Evolutionary conservation across 345 rosid species (phyloP).

Genomic region (Lepidium didymum): DNA sequence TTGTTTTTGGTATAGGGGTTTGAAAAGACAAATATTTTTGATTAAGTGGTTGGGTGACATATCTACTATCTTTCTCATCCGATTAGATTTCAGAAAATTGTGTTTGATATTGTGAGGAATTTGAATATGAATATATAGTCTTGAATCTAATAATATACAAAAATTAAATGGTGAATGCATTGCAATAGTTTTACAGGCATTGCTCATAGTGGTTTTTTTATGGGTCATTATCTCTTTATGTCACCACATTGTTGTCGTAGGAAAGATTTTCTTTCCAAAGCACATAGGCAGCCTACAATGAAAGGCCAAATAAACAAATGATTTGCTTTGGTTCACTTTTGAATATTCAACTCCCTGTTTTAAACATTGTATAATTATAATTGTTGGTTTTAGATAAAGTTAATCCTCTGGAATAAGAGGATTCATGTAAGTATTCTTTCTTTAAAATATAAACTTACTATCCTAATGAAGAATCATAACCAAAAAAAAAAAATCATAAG

Average conservation of each 20-base stretch:
- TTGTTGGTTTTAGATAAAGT: background rate
- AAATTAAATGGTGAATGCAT: background rate
- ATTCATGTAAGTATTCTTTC: background rate
- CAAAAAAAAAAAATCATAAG: background rate
- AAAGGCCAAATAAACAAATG: slow-evolving; percentile 20
- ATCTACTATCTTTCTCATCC: too few relatives aligned
- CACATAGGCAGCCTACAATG: slow-evolving; percentile 8
- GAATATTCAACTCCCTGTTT: slow-evolving; percentile 17
- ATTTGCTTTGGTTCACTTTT: slow-evolving; percentile 23
- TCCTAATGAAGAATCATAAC: background rate
- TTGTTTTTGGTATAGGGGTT: too few relatives aligned
- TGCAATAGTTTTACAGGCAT: background rate
- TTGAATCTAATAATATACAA: too few relatives aligned
- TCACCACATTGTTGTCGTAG: slow-evolving; percentile 1
- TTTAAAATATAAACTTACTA: background rate
- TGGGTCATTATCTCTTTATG: slow-evolving; percentile 16
- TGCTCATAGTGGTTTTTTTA: background rate
- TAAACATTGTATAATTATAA: background rate
- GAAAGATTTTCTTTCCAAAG: background rate
- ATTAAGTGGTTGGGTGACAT: too few relatives aligned
- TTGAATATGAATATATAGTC: too few relatives aligned
- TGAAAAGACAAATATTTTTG: too few relatives aligned
- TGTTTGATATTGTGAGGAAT: too few relatives aligned
- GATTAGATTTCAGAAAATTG: too few relatives aligned
- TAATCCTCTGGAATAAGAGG: background rate